Conservation (phyloP, 202 grass and related monocot genomes). For the Dendrocalamus latiflorus region DNA sequence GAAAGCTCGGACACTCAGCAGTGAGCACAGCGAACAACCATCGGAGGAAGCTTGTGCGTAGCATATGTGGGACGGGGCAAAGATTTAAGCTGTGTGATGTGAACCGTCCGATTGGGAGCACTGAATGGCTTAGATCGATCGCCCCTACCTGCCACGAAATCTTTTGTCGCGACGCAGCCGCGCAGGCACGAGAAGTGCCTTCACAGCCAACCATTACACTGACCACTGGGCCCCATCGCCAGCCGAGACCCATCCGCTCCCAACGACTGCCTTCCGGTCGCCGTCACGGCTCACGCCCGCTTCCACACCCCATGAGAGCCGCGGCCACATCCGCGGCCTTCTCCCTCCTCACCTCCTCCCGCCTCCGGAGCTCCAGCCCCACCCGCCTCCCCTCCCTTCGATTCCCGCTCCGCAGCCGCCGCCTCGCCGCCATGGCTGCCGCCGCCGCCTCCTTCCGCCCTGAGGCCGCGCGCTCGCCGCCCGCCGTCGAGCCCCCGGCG, state of each 20-base stretch:
- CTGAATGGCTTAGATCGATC: not conserved
- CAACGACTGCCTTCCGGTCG: slow-evolving; percentile 14
- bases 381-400: not conserved
- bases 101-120: not conserved
- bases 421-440: slow-evolving; percentile 46
- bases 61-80: not conserved
- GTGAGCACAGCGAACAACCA: not conserved
- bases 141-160: not conserved
- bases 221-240: not conserved
- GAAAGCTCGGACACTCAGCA: not conserved
- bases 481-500: slow-evolving; percentile 54
- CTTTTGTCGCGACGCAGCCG: not conserved
- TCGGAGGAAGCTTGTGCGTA: not conserved
- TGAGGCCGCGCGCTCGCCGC: slow-evolving; percentile 65
- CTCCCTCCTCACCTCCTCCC: slow-evolving; percentile 27
- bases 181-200: not conserved
- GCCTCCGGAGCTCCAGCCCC: not conserved
- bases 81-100: not conserved
- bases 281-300: slow-evolving; percentile 41
- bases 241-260: not conserved
- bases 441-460: slow-evolving; percentile 47
- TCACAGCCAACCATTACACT: not conserved
- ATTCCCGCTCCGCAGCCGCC: slow-evolving; percentile 3
- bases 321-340: slow-evolving; percentile 30
- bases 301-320: slow-evolving; percentile 29